Conservation (phyloP, 2,329 filamentous ascomycete species). For the Alternaria tenuissima region DNA sequence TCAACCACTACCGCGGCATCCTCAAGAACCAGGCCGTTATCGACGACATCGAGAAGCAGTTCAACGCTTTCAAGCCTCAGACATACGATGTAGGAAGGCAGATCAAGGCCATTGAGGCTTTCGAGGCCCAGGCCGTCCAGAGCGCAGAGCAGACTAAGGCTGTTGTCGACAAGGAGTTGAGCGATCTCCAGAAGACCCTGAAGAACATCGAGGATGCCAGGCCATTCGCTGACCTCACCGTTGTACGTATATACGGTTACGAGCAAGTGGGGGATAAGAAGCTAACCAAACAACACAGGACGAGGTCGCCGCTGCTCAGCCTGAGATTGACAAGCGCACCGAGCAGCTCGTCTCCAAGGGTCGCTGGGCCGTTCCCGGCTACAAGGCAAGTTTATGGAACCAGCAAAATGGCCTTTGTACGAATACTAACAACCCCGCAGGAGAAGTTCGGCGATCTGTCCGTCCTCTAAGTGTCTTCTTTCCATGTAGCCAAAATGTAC, state of each 20-base stretch:
- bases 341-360: conserved; percentile 94
- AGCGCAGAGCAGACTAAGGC: conserved; percentile 97
- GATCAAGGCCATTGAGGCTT: conserved; percentile 97
- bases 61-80: conserved; percentile 87
- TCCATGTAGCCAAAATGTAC: conserved; percentile 38
- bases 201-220: conserved; percentile 97
- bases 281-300: conserved; percentile 67
- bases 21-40: conserved; percentile 97
- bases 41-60: conserved; percentile 97
- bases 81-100: conserved; percentile 93
- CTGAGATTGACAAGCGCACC: conserved; percentile 98
- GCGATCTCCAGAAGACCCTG: conserved; percentile 91
- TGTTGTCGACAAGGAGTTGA: conserved; percentile 93
- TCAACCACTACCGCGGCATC: conserved; percentile 85
- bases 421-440: conserved; percentile 67
- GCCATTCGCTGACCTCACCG: conserved; percentile 96
- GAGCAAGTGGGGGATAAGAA: conserved; percentile 9
- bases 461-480: conserved; percentile 73
- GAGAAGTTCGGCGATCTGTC: conserved; percentile 99
- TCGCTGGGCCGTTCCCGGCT: conserved; percentile 97
- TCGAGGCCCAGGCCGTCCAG: conserved; percentile 96
- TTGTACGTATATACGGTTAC: conserved; percentile 71
- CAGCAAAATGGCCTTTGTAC: background rate
- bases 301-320: conserved; percentile 91
- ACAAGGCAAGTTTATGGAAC: conserved; percentile 77